These are phyloP conservation scores for Plasmodium gallinaceum DNA, from an alignment of 169 alveolate genomes.

Conservation along the genomic window DNA sequence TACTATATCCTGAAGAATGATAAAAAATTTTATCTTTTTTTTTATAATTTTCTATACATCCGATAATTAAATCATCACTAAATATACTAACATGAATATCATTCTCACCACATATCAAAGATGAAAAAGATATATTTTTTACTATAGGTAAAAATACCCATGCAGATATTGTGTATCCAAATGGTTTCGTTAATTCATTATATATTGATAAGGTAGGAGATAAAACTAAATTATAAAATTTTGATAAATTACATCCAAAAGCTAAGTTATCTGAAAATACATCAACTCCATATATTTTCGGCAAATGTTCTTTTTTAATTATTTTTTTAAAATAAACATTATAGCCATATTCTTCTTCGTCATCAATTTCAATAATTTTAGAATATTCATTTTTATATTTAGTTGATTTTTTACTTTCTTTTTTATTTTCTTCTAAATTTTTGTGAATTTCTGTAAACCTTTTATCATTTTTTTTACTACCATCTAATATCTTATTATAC, in stretches of 20 bases:
- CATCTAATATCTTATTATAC: neutral
- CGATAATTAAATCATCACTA: slow-evolving; percentile 45
- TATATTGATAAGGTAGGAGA: slow-evolving; percentile 45
- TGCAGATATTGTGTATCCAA: slow-evolving; percentile 38
- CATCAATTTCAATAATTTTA: slow-evolving; percentile 6
- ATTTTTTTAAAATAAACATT: slow-evolving; percentile 51
- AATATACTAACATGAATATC: slow-evolving; percentile 54
- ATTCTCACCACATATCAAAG: slow-evolving; percentile 50
- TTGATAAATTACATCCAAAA: slow-evolving; percentile 57
- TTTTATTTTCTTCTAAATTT: neutral
- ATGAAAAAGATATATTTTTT: slow-evolving; percentile 51
- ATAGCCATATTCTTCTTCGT: slow-evolving; percentile 51
- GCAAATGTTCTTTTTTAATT: slow-evolving; percentile 20
- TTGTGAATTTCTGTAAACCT: neutral
- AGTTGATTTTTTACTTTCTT: neutral
- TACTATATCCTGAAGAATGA: slow-evolving; percentile 65
- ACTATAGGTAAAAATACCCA: slow-evolving; percentile 66
- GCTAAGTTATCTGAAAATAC: slow-evolving; percentile 26
- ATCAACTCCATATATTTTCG: slow-evolving; percentile 53
- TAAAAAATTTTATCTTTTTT: slow-evolving; percentile 13
- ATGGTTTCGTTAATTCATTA: slow-evolving; percentile 40
- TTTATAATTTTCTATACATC: slow-evolving; percentile 50
- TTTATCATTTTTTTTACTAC: neutral
- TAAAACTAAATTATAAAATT: slow-evolving; percentile 51
- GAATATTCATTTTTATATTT: neutral